Percentiles rank a stretch among this genome's conserved stretches.
Evolutionary conservation across 2,329 filamentous ascomycete genomes (phyloP).

Genomic region (Emmonsia crescens): DNA sequence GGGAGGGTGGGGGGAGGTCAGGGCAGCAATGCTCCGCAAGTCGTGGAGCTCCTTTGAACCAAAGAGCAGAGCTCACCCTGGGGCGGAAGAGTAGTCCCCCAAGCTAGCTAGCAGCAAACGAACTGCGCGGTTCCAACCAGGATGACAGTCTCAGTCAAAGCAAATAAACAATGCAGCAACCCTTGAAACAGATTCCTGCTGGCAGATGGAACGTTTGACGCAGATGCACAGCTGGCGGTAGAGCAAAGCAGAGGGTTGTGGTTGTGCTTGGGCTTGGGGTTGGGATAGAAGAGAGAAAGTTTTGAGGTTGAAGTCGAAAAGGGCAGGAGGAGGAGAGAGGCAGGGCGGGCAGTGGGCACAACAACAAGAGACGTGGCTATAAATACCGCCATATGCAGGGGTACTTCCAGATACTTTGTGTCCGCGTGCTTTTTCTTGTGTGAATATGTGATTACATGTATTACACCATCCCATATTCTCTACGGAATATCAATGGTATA

Average conservation of each 20-base stretch:
- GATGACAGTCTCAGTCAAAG: background rate
- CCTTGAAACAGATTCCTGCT: background rate
- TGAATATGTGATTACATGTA: background rate
- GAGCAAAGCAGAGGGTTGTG: background rate
- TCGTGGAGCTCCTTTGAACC: conserved; percentile 16
- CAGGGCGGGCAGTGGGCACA: background rate
- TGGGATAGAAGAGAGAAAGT: no score
- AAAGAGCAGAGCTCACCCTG: background rate
- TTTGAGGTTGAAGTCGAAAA: background rate
- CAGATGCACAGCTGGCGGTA: background rate
- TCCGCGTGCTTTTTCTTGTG: background rate
- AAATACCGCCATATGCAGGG: background rate
- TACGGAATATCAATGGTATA: background rate
- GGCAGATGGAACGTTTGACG: background rate
- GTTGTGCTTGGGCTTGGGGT: no score
- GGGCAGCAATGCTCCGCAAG: background rate
- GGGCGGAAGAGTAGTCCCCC: background rate
- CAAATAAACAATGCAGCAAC: background rate
- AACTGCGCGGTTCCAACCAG: background rate
- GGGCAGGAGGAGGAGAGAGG: background rate
- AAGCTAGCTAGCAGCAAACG: background rate
- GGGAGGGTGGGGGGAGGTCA: no score
- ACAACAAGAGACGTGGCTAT: background rate
- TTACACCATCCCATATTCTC: background rate
- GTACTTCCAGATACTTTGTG: background rate